Evolutionary conservation across 2,329 filamentous ascomycete species (phyloP).

Genomic region (Bipolaris sorokiniana): DNA sequence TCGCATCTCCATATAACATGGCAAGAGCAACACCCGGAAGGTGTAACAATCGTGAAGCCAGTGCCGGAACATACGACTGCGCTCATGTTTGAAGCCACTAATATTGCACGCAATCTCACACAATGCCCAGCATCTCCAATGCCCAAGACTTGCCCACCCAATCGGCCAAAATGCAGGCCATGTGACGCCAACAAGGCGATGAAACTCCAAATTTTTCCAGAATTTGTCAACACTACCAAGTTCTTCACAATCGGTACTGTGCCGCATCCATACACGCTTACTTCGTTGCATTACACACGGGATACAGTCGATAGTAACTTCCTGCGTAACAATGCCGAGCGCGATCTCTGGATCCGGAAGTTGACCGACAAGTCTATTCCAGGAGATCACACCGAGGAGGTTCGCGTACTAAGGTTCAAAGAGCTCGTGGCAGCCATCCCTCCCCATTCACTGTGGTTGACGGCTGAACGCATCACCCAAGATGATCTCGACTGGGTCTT

Average conservation of each 20-base stretch:
- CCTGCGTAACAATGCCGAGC: slow-evolving; percentile 65
- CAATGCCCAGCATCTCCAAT: slow-evolving; percentile 76
- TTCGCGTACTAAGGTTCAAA: slow-evolving; percentile 77
- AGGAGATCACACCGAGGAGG: slow-evolving; percentile 65
- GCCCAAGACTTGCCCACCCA: slow-evolving; percentile 82
- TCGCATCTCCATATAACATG: slow-evolving; percentile 85
- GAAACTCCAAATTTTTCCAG: slow-evolving; percentile 68
- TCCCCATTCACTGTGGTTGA: slow-evolving; percentile 78
- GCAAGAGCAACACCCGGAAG: slow-evolving; percentile 77
- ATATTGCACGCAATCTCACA: slow-evolving; percentile 76
- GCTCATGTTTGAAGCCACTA: slow-evolving; percentile 71
- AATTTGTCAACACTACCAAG: slow-evolving; percentile 73
- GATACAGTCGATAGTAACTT: slow-evolving; percentile 52
- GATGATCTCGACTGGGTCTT: slow-evolving; percentile 87
- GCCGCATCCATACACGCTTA: slow-evolving; percentile 88
- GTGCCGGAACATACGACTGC: slow-evolving; percentile 75
- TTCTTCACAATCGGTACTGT: slow-evolving; percentile 85
- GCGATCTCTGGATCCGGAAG: slow-evolving; percentile 78
- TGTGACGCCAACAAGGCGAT: slow-evolving; percentile 69
- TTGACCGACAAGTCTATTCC: slow-evolving; percentile 74
- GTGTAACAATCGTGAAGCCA: slow-evolving; percentile 83
- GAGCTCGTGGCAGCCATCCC: slow-evolving; percentile 73
- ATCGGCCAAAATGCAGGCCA: slow-evolving; percentile 72
- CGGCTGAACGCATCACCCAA: slow-evolving; percentile 68
- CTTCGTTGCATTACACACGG: slow-evolving; percentile 67